phyloP scores from a whole-genome alignment of 345 rosid genomes.

The Pugionium cornutum region DNA sequence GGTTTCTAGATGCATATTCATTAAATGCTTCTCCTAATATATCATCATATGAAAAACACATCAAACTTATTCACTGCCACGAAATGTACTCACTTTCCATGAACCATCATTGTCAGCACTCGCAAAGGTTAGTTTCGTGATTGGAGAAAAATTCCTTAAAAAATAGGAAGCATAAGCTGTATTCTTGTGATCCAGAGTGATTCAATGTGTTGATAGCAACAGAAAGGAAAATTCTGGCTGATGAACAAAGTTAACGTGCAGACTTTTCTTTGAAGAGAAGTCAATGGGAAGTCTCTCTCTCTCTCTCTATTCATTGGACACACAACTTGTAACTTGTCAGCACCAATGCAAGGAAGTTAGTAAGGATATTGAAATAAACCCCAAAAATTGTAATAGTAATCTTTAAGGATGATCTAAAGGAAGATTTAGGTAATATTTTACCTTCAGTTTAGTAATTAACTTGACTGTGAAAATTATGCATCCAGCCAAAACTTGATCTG shows the following conservation, averaged over 20 bases:
- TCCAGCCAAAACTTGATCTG: conserved; percentile 25
- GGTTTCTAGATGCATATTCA: conserved; percentile 32
- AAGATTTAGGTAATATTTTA: background rate
- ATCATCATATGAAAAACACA: conserved; percentile 4
- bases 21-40: conserved; percentile 29
- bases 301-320: conserved; percentile 44
- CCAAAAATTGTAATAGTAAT: conserved; percentile 23
- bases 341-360: conserved; percentile 9
- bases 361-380: conserved; percentile 36
- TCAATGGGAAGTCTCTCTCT: conserved; percentile 46
- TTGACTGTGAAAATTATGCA: conserved; percentile 13
- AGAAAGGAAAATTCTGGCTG: conserved; percentile 27
- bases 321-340: conserved; percentile 48
- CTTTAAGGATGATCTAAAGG: conserved; percentile 1
- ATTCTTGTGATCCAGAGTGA: background rate
- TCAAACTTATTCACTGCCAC: conserved; percentile 34
- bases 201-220: conserved; percentile 23
- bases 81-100: conserved; percentile 11
- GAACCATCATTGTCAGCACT: conserved; percentile 30
- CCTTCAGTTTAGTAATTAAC: conserved; percentile 31
- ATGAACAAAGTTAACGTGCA: conserved; percentile 31
- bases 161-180: conserved; percentile 21
- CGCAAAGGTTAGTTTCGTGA: conserved; percentile 15
- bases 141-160: background rate
- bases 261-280: conserved; percentile 85